phyloP scores from a whole-genome alignment of 495 filamentous ascomycete genomes.

The Hypoxylon lenormandii region DNA sequence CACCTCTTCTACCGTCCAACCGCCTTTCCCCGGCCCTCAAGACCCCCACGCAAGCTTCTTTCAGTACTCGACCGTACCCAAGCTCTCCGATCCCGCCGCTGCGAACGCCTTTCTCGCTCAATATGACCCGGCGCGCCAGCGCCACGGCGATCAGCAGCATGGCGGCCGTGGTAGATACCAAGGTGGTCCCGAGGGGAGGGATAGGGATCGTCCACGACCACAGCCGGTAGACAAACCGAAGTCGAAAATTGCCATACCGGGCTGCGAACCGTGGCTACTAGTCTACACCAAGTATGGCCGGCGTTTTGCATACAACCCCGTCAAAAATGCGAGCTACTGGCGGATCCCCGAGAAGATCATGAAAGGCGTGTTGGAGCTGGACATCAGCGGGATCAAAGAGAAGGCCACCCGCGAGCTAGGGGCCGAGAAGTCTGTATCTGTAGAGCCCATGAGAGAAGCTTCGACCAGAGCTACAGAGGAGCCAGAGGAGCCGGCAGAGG shows the following conservation, averaged over 20 bases:
- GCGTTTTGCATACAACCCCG: conserved; percentile 86
- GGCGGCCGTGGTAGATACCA: conserved; percentile 52
- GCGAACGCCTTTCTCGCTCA: conserved; percentile 63
- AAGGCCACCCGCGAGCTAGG: conserved; percentile 56
- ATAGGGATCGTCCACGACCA: conserved; percentile 66
- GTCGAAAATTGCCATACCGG: conserved; percentile 80
- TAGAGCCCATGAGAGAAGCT: conserved; percentile 8
- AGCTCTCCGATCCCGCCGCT: conserved; percentile 59
- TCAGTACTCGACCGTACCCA: conserved; percentile 61
- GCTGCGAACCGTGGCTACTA: conserved; percentile 87
- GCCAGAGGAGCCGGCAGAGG: conserved; percentile 53
- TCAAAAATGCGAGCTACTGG: conserved; percentile 90
- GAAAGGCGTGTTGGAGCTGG: conserved; percentile 80
- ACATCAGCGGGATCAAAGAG: conserved; percentile 65
- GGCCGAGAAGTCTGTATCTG: conserved; percentile 19
- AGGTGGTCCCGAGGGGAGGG: conserved; percentile 59
- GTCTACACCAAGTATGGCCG: conserved; percentile 90
- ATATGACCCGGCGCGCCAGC: conserved; percentile 53
- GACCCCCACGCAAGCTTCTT: conserved; percentile 57
- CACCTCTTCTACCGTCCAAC: conserved; percentile 38
- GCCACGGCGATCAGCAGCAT: conserved; percentile 44
- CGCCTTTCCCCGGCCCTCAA: conserved; percentile 30
- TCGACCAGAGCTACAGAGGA: conserved; percentile 32
- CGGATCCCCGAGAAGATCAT: conserved; percentile 85
- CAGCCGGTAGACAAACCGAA: conserved; percentile 83